Conservation (phyloP, 306 rosid genomes). For the Trifolium fragiferum region DNA sequence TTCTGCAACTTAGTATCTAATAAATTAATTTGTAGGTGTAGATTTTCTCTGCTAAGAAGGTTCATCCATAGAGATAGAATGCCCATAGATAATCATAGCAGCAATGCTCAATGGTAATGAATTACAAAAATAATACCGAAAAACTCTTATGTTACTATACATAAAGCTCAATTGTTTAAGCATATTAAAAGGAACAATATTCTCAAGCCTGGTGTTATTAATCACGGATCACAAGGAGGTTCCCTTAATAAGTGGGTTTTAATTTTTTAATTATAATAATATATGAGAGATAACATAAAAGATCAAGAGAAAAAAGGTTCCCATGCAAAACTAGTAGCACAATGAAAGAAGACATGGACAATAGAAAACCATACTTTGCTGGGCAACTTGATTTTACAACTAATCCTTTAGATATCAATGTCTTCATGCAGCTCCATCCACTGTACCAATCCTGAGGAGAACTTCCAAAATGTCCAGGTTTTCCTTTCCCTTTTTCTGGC, state of each 20-base stretch:
- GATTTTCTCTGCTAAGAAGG: slow-evolving; percentile 11
- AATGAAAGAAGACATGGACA: slow-evolving; percentile 19
- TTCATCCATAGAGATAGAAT: slow-evolving; percentile 19
- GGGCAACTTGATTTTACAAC: slow-evolving; percentile 89
- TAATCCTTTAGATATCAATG: slow-evolving; percentile 75
- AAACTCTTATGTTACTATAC: not conserved
- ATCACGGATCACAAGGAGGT: not conserved
- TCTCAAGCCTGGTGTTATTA: slow-evolving; percentile 8
- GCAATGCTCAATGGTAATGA: slow-evolving; percentile 9
- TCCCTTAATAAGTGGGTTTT: slow-evolving; percentile 12
- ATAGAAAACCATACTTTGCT: slow-evolving; percentile 69
- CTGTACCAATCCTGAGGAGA: slow-evolving; percentile 86
- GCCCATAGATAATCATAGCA: slow-evolving; percentile 30
- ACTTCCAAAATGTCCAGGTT: slow-evolving; percentile 63
- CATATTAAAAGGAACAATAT: slow-evolving; percentile 12
- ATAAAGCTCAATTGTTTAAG: slow-evolving; percentile 13
- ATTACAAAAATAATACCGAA: slow-evolving; percentile 32
- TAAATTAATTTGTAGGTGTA: not conserved
- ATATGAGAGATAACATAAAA: slow-evolving; percentile 24
- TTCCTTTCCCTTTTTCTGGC: slow-evolving; percentile 86
- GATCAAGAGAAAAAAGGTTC: slow-evolving; percentile 24
- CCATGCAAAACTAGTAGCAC: slow-evolving; percentile 19
- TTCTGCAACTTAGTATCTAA: slow-evolving; percentile 15
- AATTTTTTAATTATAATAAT: not conserved
- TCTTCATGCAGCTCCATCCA: slow-evolving; percentile 94